These are phyloP conservation scores for Camelina sativa DNA, from an alignment of 345 rosid species.

Conservation along the genomic window DNA sequence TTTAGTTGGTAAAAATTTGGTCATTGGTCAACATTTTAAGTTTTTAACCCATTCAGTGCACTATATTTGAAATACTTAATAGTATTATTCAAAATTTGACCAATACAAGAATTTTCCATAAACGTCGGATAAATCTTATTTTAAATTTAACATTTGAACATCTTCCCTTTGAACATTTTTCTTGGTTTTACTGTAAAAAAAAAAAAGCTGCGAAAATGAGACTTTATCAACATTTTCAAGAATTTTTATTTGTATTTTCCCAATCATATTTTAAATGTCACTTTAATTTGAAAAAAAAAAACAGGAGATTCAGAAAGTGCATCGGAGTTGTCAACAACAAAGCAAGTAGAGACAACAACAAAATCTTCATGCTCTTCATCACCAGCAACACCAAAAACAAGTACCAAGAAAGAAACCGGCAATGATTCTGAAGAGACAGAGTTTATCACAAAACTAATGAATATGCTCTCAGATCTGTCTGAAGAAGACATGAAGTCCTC, in stretches of 20 bases:
- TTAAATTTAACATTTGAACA: conserved; percentile 9
- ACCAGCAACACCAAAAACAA: conserved; percentile 37
- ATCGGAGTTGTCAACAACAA: conserved; percentile 43
- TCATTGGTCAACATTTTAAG: conserved; percentile 22
- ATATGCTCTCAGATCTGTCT: conserved; percentile 49
- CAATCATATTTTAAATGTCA: conserved; percentile 2
- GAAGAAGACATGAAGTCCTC: conserved; percentile 55
- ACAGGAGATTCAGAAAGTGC: conserved; percentile 45
- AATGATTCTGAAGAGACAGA: conserved; percentile 40
- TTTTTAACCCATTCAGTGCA: neutral
- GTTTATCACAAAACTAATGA: conserved; percentile 45
- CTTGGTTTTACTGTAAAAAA: conserved; percentile 31
- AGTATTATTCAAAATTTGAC: conserved; percentile 11
- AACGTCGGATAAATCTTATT: neutral
- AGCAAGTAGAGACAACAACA: conserved; percentile 34
- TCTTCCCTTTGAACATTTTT: conserved; percentile 14
- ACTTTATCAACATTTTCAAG: conserved; percentile 30
- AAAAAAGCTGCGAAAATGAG: conserved; percentile 28
- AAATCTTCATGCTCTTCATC: conserved; percentile 42
- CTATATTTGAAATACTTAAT: neutral
- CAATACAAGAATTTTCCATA: neutral
- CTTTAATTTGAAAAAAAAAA: conserved; percentile 45
- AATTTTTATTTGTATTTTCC: conserved; percentile 9
- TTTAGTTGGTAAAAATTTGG: neutral
- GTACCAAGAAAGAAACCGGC: conserved; percentile 35